phyloP scores from a whole-genome alignment of 164 flowering plant genomes.

The Amborella trichopoda region DNA sequence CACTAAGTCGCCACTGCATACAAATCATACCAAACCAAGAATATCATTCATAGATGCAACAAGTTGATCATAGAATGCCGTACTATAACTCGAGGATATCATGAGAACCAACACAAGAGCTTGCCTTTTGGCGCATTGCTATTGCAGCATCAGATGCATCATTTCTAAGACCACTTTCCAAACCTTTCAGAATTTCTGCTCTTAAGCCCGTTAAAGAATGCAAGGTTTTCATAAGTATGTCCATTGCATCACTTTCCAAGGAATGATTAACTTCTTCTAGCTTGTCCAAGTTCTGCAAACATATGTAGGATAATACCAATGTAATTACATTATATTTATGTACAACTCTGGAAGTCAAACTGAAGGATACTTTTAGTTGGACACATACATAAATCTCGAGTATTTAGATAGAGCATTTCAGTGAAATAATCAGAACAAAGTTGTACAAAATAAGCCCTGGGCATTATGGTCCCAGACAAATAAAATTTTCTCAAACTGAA shows the following conservation, averaged over 20 bases:
- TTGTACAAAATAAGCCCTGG: too few species aligned
- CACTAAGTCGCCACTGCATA: slow-evolving; percentile 93
- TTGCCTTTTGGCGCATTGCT: slow-evolving; percentile 95
- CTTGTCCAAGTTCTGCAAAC: slow-evolving; percentile 52
- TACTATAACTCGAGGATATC: not conserved
- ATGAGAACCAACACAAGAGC: slow-evolving; percentile 1
- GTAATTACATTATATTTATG: not conserved
- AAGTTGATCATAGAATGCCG: not conserved
- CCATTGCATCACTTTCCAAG: slow-evolving; percentile 18
- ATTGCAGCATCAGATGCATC: slow-evolving; percentile 96
- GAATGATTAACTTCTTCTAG: slow-evolving; percentile 23
- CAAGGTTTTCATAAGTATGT: slow-evolving; percentile 39
- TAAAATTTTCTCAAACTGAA: too few species aligned
- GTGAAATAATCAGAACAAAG: too few species aligned
- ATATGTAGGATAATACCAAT: not conserved
- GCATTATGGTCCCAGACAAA: too few species aligned
- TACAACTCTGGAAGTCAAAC: too few species aligned
- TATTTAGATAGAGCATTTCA: too few species aligned
- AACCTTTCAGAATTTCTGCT: slow-evolving; percentile 55
- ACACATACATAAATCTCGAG: too few species aligned
- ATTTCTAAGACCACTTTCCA: slow-evolving; percentile 90
- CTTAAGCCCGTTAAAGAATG: slow-evolving; percentile 50
- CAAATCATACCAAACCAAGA: not conserved
- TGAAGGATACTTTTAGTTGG: too few species aligned
- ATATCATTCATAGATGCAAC: not conserved